Base-by-base conservation (phyloP, 345 rosid species). In the Limnanthes douglasii region DNA sequence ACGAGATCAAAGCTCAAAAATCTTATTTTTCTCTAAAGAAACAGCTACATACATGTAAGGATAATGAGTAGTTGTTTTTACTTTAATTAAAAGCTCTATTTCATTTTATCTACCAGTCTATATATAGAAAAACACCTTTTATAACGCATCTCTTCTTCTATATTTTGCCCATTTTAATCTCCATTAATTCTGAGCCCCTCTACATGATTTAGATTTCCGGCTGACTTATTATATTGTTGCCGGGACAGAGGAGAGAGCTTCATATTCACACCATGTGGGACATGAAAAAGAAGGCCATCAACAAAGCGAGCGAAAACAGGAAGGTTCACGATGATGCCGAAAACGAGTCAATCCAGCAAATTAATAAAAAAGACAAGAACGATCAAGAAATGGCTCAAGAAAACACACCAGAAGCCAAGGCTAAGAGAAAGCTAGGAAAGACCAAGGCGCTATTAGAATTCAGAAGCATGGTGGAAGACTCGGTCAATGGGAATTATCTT, bases 391-490 rank as follows among this genome's bases (percentile, higher is more conserved):
- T 3, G 5, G 5, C 9, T 9, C 48, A 15, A 12, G 28, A 21
- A 4, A 27, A 21, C 21, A 9, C 2, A n/a, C 22, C 27, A 3
- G 8, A 29, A 5, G 41, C 25, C 12, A 11, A 6, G 13, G n/a
- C 24, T 3, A 45, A 59, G 15, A 52, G 34, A 68, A 65, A 57
- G 46, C 11, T 6, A 3, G 43, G 37, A 5, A 53, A 42, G 48
- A 57, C 47, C 37, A 55, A 54, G 27, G 76, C 82, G 3, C 39
- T 77, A 45, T 18, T 38, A 26, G 57, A 60, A 20, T 57, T 77
- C 29, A 54, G 57, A 15, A 41, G 59, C 58, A 37, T 43, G 50
- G 53, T 77, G 7, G 71, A 73, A 47, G 70, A 57, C 15, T 70
- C 78, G 10, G 57, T 72, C 37, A 52, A 39, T 5, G 65, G 63